These are phyloP conservation scores for Takakia lepidozioides DNA, from an alignment of 225 moss, liverwort and hornwort genomes.

Conservation along the genomic window DNA sequence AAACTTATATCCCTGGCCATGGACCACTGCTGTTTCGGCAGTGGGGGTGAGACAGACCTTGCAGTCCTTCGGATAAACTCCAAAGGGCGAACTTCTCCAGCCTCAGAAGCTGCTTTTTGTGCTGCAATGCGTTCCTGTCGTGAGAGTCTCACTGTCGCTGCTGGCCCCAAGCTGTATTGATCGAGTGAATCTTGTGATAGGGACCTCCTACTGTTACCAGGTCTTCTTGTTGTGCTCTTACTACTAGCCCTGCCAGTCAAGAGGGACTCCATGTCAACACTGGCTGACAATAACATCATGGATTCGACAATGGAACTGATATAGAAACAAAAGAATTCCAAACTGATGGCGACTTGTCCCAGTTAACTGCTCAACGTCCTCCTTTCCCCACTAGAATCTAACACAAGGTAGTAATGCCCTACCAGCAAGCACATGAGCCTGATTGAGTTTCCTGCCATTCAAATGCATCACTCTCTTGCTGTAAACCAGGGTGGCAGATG, in stretches of 20 bases:
- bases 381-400: no score
- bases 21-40: constrained; percentile 11
- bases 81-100: constrained; percentile 15
- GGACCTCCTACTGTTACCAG: constrained; percentile 21
- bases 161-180: constrained; percentile 11
- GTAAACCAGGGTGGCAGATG: no score
- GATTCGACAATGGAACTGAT: not conserved
- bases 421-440: no score
- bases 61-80: constrained; percentile 12
- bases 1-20: constrained; percentile 24
- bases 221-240: constrained; percentile 15
- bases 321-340: no score
- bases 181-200: constrained; percentile 24
- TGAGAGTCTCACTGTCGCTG: constrained; percentile 41
- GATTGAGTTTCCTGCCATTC: no score
- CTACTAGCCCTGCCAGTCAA: constrained; percentile 26
- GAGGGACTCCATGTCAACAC: constrained; percentile 1
- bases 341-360: no score
- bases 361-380: no score
- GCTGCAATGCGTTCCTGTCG: constrained; percentile 55
- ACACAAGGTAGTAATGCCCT: no score
- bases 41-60: not conserved
- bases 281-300: not conserved
- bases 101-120: constrained; percentile 24
- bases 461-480: no score